Evolutionary conservation across 768 basidiomycete genomes (phyloP).

Genomic region (Gloeostereum incarnatum): DNA sequence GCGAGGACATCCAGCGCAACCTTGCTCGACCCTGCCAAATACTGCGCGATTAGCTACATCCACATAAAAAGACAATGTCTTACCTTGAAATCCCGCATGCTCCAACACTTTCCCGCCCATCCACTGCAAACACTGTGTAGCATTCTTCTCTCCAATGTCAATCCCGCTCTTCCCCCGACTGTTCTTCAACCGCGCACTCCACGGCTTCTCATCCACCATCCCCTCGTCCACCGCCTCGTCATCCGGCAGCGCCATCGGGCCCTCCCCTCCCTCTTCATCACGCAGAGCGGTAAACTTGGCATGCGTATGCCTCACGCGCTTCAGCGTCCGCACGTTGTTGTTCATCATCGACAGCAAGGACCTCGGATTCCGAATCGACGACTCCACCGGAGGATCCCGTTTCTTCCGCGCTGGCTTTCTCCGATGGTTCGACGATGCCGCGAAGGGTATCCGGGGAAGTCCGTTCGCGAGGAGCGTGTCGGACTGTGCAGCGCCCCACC

Average conservation of each 20-base stretch:
- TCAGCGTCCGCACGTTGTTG: constrained; percentile 65
- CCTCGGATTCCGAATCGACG: constrained; percentile 20
- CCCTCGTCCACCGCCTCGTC: constrained; percentile 20
- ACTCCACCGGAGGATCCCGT: background rate
- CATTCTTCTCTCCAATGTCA: constrained; percentile 54
- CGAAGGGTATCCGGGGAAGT: constrained; percentile 43
- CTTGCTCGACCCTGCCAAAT: constrained; percentile 55
- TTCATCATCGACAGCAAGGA: constrained; percentile 67
- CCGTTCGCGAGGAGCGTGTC: constrained; percentile 56
- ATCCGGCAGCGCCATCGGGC: constrained; percentile 12
- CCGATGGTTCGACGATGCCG: constrained; percentile 20
- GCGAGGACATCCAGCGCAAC: constrained; percentile 70
- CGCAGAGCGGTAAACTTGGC: constrained; percentile 54
- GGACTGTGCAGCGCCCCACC: constrained; percentile 69
- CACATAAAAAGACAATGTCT: constrained; percentile 13
- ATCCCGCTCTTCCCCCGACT: constrained; percentile 44
- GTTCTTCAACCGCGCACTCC: constrained; percentile 47
- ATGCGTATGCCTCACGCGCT: constrained; percentile 65
- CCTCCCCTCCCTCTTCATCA: constrained; percentile 23
- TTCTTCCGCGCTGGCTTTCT: constrained; percentile 27
- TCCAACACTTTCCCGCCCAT: constrained; percentile 72
- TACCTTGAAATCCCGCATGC: constrained; percentile 90
- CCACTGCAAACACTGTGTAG: constrained; percentile 62
- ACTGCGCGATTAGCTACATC: constrained; percentile 2
- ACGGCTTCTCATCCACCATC: constrained; percentile 12